phyloP scores from a whole-genome alignment of 108 stramenopile species.

The Mediolabrus comicus region DNA sequence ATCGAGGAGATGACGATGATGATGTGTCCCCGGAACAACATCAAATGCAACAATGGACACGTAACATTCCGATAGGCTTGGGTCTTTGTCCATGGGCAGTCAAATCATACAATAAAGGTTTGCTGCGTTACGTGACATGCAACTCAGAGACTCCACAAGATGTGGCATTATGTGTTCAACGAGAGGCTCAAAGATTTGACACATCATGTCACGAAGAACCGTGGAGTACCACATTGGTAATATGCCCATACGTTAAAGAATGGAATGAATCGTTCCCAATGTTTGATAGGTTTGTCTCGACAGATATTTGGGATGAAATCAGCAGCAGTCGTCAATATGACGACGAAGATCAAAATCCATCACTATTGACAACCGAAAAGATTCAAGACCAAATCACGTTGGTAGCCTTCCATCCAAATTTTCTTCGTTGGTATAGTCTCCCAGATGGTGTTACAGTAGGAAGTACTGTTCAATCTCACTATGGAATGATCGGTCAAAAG shows the following conservation, averaged over 20 bases:
- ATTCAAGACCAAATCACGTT: slow-evolving; percentile 36
- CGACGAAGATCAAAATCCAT: not conserved
- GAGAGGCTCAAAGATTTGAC: not conserved
- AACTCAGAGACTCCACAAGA: not conserved
- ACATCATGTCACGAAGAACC: slow-evolving; percentile 18
- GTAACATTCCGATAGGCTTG: slow-evolving; percentile 7
- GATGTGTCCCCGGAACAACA: not conserved
- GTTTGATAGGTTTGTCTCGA: slow-evolving; percentile 41
- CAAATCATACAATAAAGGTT: not conserved
- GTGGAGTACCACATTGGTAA: slow-evolving; percentile 39
- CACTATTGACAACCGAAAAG: not conserved
- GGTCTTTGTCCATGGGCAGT: slow-evolving; percentile 17
- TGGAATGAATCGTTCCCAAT: slow-evolving; percentile 36
- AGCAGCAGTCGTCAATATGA: no score
- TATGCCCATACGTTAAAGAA: slow-evolving; percentile 41
- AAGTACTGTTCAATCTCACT: slow-evolving; percentile 22
- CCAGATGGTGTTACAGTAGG: slow-evolving; percentile 32
- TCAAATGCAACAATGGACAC: slow-evolving; percentile 4
- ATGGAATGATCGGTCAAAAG: slow-evolving; percentile 23
- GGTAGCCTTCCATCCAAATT: slow-evolving; percentile 55
- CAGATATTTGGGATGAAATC: not conserved
- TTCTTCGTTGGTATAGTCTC: slow-evolving; percentile 45
- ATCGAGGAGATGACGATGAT: not conserved
- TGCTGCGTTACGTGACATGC: not conserved
- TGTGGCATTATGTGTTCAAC: not conserved